These are phyloP conservation scores for Cladophialophora immunda DNA, from an alignment of 2,329 filamentous ascomycete species.

Conservation along the genomic window DNA sequence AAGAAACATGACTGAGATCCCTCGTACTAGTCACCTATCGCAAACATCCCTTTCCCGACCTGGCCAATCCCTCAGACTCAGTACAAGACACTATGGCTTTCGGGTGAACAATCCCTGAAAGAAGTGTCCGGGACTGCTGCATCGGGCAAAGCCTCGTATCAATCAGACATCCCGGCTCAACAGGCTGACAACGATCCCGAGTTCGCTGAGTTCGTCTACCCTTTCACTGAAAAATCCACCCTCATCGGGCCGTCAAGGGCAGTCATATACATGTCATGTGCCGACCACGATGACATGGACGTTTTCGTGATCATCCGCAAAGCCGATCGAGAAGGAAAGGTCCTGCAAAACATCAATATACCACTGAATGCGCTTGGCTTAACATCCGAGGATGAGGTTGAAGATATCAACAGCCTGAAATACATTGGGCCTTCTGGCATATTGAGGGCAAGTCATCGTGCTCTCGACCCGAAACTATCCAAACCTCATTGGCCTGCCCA, in stretches of 20 bases:
- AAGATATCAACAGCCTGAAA: constrained; percentile 52
- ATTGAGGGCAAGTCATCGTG: constrained; percentile 55
- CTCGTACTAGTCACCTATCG: constrained; percentile 4
- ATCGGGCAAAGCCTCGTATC: constrained; percentile 41
- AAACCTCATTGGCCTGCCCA: constrained; percentile 39
- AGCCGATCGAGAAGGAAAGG: constrained; percentile 52
- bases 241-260: constrained; percentile 60
- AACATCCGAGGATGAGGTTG: constrained; percentile 44
- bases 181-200: constrained; percentile 30
- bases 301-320: constrained; percentile 57
- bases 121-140: neutral
- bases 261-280: constrained; percentile 55
- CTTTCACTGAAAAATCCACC: constrained; percentile 49
- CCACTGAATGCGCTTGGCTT: constrained; percentile 48
- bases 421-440: constrained; percentile 55
- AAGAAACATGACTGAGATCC: neutral
- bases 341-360: constrained; percentile 54
- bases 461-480: constrained; percentile 48
- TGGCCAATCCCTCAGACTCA: constrained; percentile 30
- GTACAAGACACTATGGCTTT: constrained; percentile 44
- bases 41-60: constrained; percentile 43
- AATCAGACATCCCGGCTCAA: constrained; percentile 43
- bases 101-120: constrained; percentile 24
- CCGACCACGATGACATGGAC: constrained; percentile 54
- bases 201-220: constrained; percentile 49